These are phyloP conservation scores for Nothophytophthora sp. DNA, from an alignment of 352 stramenopile species.

Conservation along the genomic window DNA sequence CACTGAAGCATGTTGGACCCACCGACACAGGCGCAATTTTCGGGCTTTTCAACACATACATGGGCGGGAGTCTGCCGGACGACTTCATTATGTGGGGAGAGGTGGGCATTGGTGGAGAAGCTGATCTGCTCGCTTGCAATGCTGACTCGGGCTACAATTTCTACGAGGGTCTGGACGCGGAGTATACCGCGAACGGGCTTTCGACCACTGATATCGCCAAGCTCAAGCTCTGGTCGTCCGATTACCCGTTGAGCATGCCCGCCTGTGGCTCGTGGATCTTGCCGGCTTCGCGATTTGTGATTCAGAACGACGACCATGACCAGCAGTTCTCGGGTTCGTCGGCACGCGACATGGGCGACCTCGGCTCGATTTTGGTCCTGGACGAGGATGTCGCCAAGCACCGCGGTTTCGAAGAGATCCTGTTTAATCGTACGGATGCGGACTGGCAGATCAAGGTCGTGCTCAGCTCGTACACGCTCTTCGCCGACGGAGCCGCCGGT, in stretches of 20 bases:
- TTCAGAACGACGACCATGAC: constrained; percentile 82
- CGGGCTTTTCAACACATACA: constrained; percentile 47
- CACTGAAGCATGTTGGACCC: constrained; percentile 64
- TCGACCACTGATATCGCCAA: constrained; percentile 57
- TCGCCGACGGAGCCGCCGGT: constrained; percentile 41
- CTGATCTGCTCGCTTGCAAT: constrained; percentile 52
- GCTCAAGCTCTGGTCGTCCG: constrained; percentile 78
- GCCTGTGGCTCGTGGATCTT: constrained; percentile 70
- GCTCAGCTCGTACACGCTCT: constrained; percentile 69
- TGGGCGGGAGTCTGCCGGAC: constrained; percentile 54
- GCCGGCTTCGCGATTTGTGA: constrained; percentile 55
- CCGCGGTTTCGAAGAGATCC: constrained; percentile 54
- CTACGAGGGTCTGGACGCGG: constrained; percentile 50
- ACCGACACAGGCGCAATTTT: constrained; percentile 53
- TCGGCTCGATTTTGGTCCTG: constrained; percentile 59
- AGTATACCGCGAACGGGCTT: constrained; percentile 46
- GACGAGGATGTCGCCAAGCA: constrained; percentile 50
- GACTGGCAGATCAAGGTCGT: constrained; percentile 76
- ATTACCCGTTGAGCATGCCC: constrained; percentile 62
- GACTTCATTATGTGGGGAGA: constrained; percentile 73
- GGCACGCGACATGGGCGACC: constrained; percentile 54
- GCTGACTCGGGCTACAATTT: constrained; percentile 63
- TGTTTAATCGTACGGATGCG: constrained; percentile 53
- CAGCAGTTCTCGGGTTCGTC: constrained; percentile 56
- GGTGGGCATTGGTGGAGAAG: constrained; percentile 40